Evolutionary conservation across 345 rosid species (phyloP).

Genomic region (Syzygium oleosum): DNA sequence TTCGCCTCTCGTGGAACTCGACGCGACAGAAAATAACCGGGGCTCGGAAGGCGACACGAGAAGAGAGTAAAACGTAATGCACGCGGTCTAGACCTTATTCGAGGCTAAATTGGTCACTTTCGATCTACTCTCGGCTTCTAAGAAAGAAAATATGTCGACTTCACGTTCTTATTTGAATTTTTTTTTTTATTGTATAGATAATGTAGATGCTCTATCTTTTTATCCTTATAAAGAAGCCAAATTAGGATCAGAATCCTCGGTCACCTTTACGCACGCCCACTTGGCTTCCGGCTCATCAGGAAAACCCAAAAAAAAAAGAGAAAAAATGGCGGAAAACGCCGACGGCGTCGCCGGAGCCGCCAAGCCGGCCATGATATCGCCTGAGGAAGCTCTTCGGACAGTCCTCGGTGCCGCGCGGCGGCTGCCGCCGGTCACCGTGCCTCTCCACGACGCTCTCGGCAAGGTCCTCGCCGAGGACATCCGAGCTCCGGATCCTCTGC

Average conservation of each 20-base stretch:
- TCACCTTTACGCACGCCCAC: background rate
- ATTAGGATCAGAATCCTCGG: background rate
- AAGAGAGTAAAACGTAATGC: no score
- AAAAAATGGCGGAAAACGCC: conserved; percentile 9
- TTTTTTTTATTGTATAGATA: background rate
- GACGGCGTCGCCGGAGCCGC: conserved; percentile 2
- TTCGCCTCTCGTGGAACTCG: no score
- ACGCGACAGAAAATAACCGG: no score
- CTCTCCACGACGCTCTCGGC: conserved; percentile 64
- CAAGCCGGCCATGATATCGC: conserved; percentile 36
- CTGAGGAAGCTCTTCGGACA: conserved; percentile 53
- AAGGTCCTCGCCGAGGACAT: conserved; percentile 82
- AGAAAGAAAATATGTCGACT: background rate
- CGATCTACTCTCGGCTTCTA: no score
- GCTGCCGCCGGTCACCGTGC: conserved; percentile 43
- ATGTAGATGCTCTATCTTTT: background rate
- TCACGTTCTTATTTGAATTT: background rate
- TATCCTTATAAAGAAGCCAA: background rate
- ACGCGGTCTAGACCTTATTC: no score
- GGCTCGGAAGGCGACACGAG: no score
- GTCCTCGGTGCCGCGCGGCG: conserved; percentile 53
- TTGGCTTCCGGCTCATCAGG: background rate
- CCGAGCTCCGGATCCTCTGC: conserved; percentile 76
- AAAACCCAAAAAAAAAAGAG: no score
- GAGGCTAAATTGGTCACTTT: background rate